Evolutionary conservation across 148 eudicot species (phyloP).

Genomic region (Heliamphora exappendiculata): DNA sequence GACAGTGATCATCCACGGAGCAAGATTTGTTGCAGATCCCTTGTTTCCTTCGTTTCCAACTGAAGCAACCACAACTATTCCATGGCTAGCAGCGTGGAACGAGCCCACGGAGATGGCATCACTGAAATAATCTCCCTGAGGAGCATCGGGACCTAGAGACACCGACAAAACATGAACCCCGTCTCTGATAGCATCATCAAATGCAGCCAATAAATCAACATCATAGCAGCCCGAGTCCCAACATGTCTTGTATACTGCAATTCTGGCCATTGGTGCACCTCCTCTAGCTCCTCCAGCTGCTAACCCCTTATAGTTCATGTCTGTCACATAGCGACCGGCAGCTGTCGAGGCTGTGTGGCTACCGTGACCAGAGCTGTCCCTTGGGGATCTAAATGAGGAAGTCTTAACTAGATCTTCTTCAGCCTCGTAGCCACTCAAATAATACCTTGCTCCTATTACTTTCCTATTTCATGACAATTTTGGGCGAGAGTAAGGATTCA

Average conservation of each 20-base stretch:
- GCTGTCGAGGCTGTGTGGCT: constrained; percentile 53
- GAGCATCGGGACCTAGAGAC: constrained; percentile 40
- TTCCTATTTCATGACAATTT: constrained; percentile 23
- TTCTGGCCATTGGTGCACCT: constrained; percentile 54
- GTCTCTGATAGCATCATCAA: constrained; percentile 50
- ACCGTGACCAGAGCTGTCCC: constrained; percentile 51
- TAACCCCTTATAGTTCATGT: constrained; percentile 44
- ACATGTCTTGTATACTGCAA: constrained; percentile 49
- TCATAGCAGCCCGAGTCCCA: constrained; percentile 52
- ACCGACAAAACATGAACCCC: constrained; percentile 42
- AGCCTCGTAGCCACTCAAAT: constrained; percentile 38
- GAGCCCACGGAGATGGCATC: constrained; percentile 52
- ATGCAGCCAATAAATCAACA: constrained; percentile 46
- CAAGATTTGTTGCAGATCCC: constrained; percentile 46
- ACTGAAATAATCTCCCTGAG: constrained; percentile 43
- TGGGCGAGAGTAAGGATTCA: background rate
- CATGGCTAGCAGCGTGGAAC: constrained; percentile 42
- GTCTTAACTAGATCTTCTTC: constrained; percentile 28
- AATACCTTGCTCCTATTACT: constrained; percentile 45
- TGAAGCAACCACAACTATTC: constrained; percentile 39
- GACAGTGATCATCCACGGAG: constrained; percentile 54
- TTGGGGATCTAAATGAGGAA: constrained; percentile 31
- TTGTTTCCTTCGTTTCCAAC: constrained; percentile 37
- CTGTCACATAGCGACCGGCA: constrained; percentile 39
- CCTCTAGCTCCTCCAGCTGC: constrained; percentile 45